phyloP scores from a whole-genome alignment of 768 basidiomycete species.

The Pulveroboletus sp. region DNA sequence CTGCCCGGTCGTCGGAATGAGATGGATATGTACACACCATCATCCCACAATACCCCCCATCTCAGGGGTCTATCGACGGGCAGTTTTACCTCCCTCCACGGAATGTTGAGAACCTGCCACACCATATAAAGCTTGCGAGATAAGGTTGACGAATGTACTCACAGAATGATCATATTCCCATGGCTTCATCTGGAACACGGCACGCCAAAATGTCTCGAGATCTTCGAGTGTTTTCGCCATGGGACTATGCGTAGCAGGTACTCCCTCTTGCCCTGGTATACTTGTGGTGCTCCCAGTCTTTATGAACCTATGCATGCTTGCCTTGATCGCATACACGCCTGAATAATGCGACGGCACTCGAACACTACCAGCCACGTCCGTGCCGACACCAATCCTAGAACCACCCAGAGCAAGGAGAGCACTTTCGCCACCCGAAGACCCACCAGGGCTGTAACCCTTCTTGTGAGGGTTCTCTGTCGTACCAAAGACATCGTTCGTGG shows the following conservation, averaged over 20 bases:
- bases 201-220: slow-evolving; percentile 61
- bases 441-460: slow-evolving; percentile 50
- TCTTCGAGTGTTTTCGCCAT: slow-evolving; percentile 61
- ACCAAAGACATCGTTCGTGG: slow-evolving; percentile 54
- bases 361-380: slow-evolving; percentile 67
- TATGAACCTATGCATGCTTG: slow-evolving; percentile 55
- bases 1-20: not conserved
- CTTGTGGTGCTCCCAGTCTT: slow-evolving; percentile 43
- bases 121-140: not conserved
- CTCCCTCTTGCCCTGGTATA: slow-evolving; percentile 52
- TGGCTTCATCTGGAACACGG: slow-evolving; percentile 54
- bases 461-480: slow-evolving; percentile 59
- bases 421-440: slow-evolving; percentile 64
- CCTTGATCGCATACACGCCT: slow-evolving; percentile 57
- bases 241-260: slow-evolving; percentile 52
- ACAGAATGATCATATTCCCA: slow-evolving; percentile 62
- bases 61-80: slow-evolving; percentile 47
- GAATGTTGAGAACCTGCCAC: slow-evolving; percentile 32
- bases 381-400: slow-evolving; percentile 58
- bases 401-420: slow-evolving; percentile 60
- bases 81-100: slow-evolving; percentile 36
- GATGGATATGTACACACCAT: slow-evolving; percentile 35
- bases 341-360: slow-evolving; percentile 64
- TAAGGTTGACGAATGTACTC: not conserved
- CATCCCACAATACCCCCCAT: slow-evolving; percentile 63